Base-by-base conservation (phyloP, 176 grass and related monocot genomes). In the Pharus latifolius region DNA sequence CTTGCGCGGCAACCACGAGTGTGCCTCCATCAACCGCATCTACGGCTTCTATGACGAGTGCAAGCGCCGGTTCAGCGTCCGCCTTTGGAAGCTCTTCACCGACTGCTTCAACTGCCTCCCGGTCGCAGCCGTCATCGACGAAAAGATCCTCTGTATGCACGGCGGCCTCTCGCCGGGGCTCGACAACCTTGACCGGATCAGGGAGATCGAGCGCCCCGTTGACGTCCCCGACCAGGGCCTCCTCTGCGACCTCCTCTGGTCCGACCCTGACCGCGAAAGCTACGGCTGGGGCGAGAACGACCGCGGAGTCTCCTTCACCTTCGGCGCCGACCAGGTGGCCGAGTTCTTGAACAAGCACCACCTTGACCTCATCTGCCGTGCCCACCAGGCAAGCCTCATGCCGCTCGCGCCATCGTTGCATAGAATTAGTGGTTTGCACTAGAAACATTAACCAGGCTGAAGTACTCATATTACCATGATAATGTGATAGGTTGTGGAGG, bases 41-140 rank as follows among this genome's bases (percentile, higher is more conserved):
- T 88, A 92, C 19, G 88, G 88, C 35, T 87, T 91, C 80, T 91
- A 91, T 44, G 84, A 88, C 37, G 89, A 84, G 72, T 88, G 89
- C 89, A 92, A 92, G 81, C 89, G 84, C 45, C 77, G 84, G 3
- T 87, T 82, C 81, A 92, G 80, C 56, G 83, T 87, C 3, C 75
- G 79, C 7, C 75, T 83, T 10, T 91, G 88, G 88, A 80, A 73
- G 71, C 26, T 86, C 59, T 91, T 91, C 83, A 87, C 83, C 31
- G 79, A 88, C 63, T 88, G 74, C 69, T 88, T 83, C 63, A 88
- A 83, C 56, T 88, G 85, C 85, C 80, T 91, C 20, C 88, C 83
- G 3, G 83, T 83, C 8, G 75, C 80, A 3, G 83, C 88, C 2
- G 29, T 87, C 71, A 62, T 91, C 41, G 83, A 91, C 22, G 83